A percentile compares a stretch with the other conserved stretches of the same genome.
Evolutionary conservation across 1,284 basidiomycete genomes (phyloP).

Genomic region (Pseudozyma thailandica): DNA sequence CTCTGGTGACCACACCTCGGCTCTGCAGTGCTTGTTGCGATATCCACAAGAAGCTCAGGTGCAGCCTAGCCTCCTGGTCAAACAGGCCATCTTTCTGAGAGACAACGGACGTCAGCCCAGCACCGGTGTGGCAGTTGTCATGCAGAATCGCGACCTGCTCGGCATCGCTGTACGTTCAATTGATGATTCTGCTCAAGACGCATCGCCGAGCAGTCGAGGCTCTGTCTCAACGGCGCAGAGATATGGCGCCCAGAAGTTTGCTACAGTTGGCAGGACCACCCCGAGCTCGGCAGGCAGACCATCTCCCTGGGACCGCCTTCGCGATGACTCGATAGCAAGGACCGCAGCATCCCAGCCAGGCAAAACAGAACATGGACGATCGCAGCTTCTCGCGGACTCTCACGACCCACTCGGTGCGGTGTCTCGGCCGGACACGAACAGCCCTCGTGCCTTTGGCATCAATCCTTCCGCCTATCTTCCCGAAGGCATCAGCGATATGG

Average conservation of each 20-base stretch:
- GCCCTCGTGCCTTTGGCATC: constrained; percentile 32
- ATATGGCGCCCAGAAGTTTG: constrained; percentile 22
- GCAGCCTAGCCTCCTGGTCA: constrained; percentile 34
- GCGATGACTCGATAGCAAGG: constrained; percentile 1
- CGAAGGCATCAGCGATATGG: constrained; percentile 55
- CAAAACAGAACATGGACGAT: constrained; percentile 5
- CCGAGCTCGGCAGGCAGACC: constrained; percentile 9
- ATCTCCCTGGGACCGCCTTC: constrained; percentile 29
- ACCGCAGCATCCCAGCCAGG: neutral
- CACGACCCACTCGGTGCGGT: constrained; percentile 25
- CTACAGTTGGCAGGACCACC: constrained; percentile 31
- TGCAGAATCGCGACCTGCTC: constrained; percentile 52
- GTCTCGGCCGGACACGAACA: constrained; percentile 4
- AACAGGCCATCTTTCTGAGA: constrained; percentile 46
- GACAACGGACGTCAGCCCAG: constrained; percentile 28
- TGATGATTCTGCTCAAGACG: constrained; percentile 1
- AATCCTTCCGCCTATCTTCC: constrained; percentile 47
- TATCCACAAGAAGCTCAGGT: constrained; percentile 37
- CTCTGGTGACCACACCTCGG: constrained; percentile 48
- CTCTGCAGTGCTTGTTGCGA: constrained; percentile 55
- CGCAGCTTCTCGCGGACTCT: constrained; percentile 4
- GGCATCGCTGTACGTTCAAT: constrained; percentile 23
- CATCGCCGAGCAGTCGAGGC: neutral
- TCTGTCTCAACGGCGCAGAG: constrained; percentile 10
- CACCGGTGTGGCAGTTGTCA: constrained; percentile 47